Base-by-base conservation (phyloP, 2,329 filamentous ascomycete genomes). In the Stagonosporopsis rhizophila region DNA sequence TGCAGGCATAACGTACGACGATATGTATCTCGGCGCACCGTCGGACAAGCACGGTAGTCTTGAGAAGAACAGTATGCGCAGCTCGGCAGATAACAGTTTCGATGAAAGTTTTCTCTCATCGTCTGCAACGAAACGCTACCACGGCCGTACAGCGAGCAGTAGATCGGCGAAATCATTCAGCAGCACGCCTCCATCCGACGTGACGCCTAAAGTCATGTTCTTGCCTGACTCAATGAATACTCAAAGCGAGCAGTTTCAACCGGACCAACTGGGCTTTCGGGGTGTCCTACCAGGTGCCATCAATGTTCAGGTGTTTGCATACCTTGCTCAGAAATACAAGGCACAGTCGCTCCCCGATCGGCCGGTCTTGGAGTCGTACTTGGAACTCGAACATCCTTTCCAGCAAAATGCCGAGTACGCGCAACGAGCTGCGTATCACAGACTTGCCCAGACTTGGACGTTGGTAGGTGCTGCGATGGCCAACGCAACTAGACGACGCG, bases 361-460 rank as follows among this genome's bases (percentile, higher is more conserved):
- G n/a, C 72, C 75, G 11, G 69, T 75, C 11, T 46, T 77, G 40
- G 72, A 77, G 41, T 73, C 73, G 9, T 78, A 72, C 45, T 23
- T 69, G 6, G 67, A 72, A 5, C 32, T 78, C 12, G 64, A 73
- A 34, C 75, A 78, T 9, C 77, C 78, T 6, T 81, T 86, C 45
- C 77, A 82, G 49, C 77, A 80, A 30, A 87, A 87, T 70, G 82
- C 82, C 5, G 74, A 79, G 41, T 78, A 82, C 60, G 83, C 83
- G 23, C 78, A 84, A 58, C 74, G 78, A 53, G 78, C 79, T 30
- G 79, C 80, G 35, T 73, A 81, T 59, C 76, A 81, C 61, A 78
- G 81, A 50, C 73, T 85, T 41, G 82, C 85, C 28, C 82, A 87
- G 60, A 84, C 83, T 19, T 88, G 85, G 85, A 81, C 80, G 50